A percentile compares a stretch with the other conserved stretches of the same genome.
phyloP scores from a whole-genome alignment of 768 basidiomycete species.

The Crepidotus variabilis region DNA sequence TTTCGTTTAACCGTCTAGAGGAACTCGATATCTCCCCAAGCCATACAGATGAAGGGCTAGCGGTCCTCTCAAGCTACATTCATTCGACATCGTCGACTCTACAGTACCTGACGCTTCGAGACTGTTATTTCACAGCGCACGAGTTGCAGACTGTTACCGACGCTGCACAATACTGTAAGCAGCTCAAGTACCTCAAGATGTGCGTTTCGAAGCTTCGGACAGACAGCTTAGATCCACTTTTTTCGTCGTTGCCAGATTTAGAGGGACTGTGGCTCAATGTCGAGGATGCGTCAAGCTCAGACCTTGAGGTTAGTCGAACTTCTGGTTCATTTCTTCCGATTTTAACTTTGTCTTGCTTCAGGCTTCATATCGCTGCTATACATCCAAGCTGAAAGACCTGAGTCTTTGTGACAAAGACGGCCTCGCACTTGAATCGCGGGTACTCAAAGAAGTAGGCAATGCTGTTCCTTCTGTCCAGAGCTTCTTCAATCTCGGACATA shows the following conservation, averaged over 20 bases:
- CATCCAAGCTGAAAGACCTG: not conserved
- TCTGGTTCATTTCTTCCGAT: too few species aligned
- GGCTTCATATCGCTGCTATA: not conserved
- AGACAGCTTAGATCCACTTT: conserved; percentile 29
- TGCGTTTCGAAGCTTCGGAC: conserved; percentile 30
- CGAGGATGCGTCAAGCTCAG: conserved; percentile 17
- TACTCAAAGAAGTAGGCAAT: not conserved
- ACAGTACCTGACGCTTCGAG: conserved; percentile 22
- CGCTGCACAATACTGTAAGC: conserved; percentile 19
- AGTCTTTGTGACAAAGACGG: not conserved
- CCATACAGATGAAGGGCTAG: not conserved
- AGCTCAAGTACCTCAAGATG: conserved; percentile 27
- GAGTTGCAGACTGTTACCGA: conserved; percentile 26
- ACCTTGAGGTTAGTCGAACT: not conserved
- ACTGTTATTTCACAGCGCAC: conserved; percentile 32
- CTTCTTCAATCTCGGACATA: not conserved
- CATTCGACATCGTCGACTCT: not conserved
- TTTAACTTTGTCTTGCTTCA: not conserved
- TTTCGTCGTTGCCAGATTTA: conserved; percentile 25
- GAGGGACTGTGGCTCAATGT: conserved; percentile 28
- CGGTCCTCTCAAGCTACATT: not conserved
- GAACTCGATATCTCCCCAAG: not conserved
- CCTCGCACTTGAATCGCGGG: not conserved
- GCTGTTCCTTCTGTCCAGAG: not conserved
- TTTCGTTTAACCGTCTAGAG: not conserved